Percentiles rank a stretch among this genome's conserved stretches.
Evolutionary conservation across 495 filamentous ascomycete genomes (phyloP).

Genomic region (Penicillium chermesinum): DNA sequence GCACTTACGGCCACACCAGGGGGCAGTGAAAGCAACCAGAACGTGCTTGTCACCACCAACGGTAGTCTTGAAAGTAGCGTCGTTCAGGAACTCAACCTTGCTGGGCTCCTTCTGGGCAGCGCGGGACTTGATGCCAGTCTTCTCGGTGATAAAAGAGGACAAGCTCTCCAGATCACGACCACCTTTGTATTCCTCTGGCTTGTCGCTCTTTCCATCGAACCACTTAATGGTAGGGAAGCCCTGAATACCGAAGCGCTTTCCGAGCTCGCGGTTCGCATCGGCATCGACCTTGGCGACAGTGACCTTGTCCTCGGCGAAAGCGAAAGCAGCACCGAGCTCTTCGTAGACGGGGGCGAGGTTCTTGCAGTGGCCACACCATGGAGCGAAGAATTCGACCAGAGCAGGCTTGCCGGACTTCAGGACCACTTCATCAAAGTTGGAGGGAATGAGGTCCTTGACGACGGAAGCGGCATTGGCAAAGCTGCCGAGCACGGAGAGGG

Average conservation of each 20-base stretch:
- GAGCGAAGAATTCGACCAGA: constrained; percentile 97
- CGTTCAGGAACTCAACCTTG: constrained; percentile 73
- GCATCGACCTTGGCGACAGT: constrained; percentile 94
- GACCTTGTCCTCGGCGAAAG: constrained; percentile 72
- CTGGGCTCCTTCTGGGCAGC: constrained; percentile 65
- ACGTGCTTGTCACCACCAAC: constrained; percentile 87
- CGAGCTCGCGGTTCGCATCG: constrained; percentile 78
- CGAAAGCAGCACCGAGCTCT: constrained; percentile 73
- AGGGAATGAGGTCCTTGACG: constrained; percentile 80
- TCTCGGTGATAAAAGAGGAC: constrained; percentile 73
- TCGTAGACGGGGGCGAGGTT: constrained; percentile 92
- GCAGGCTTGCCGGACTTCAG: constrained; percentile 91
- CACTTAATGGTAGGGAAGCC: constrained; percentile 97
- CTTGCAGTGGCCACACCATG: constrained; percentile 99
- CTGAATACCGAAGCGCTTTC: constrained; percentile 79
- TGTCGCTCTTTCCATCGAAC: constrained; percentile 95
- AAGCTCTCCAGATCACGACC: constrained; percentile 86
- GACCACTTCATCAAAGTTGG: constrained; percentile 85
- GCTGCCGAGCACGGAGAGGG: constrained; percentile 37
- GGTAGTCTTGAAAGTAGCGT: constrained; percentile 66
- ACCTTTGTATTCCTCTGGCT: constrained; percentile 77
- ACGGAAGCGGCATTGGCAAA: constrained; percentile 41
- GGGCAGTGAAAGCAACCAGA: constrained; percentile 91
- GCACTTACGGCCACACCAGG: constrained; percentile 92
- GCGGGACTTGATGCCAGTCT: constrained; percentile 78